Percentiles rank a stretch among this genome's conserved stretches.
These are phyloP conservation scores for Penicillium chermesinum DNA, from an alignment of 495 filamentous ascomycete genomes.

Conservation along the genomic window DNA sequence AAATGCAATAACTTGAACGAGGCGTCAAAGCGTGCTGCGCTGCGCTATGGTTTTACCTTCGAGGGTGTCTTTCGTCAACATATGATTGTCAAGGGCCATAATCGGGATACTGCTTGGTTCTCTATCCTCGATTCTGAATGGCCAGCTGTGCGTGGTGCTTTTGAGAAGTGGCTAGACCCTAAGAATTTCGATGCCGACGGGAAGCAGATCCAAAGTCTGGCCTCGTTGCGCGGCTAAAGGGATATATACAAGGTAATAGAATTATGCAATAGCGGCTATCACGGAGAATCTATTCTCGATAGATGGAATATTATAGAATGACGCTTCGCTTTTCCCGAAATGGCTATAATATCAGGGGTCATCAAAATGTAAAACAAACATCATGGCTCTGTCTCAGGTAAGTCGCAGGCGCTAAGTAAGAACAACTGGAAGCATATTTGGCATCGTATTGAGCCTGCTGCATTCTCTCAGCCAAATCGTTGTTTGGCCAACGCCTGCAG, in stretches of 20 bases:
- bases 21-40: constrained; percentile 42
- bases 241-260: no score
- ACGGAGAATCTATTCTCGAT: no score
- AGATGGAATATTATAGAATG: no score
- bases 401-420: neutral
- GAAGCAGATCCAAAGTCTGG: constrained; percentile 2
- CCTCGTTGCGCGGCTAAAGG: constrained; percentile 5
- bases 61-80: constrained; percentile 55
- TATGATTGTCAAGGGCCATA: constrained; percentile 51
- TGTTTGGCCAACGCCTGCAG: constrained; percentile 42
- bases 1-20: constrained; percentile 51
- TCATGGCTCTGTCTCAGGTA: no score
- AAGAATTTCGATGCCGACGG: constrained; percentile 8
- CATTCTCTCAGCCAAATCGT: constrained; percentile 30
- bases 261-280: no score
- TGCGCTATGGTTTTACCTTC: constrained; percentile 46
- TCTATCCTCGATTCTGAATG: constrained; percentile 10
- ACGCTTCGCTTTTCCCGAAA: no score
- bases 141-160: constrained; percentile 3
- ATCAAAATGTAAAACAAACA: no score
- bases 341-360: no score
- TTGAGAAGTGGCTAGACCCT: constrained; percentile 9
- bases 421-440: no score
- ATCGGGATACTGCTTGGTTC: constrained; percentile 13
- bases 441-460: neutral